phyloP scores from a whole-genome alignment of 2,329 filamentous ascomycete species.

The Drechslera avenae region DNA sequence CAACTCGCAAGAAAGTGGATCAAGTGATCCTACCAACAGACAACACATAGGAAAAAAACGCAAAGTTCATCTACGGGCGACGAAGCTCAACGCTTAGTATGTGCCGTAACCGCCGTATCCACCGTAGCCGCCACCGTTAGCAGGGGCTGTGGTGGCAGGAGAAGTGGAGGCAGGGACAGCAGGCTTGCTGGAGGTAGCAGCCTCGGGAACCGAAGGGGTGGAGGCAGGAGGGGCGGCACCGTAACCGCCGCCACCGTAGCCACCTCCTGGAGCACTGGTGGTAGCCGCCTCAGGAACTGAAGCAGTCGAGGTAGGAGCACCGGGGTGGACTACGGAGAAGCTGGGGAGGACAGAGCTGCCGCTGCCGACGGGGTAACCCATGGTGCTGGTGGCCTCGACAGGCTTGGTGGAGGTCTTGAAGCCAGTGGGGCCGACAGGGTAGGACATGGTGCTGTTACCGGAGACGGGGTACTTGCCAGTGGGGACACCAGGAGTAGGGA shows the following conservation, averaged over 20 bases:
- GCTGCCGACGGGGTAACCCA: constrained; percentile 20
- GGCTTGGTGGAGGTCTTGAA: constrained; percentile 42
- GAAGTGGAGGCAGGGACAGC: constrained; percentile 10
- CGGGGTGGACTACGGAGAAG: constrained; percentile 29
- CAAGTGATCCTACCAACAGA: constrained; percentile 26
- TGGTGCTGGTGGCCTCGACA: constrained; percentile 23
- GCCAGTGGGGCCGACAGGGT: constrained; percentile 36
- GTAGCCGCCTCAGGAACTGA: constrained; percentile 19
- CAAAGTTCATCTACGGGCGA: constrained; percentile 23
- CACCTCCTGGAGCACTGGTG: constrained; percentile 7
- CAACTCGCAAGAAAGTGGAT: constrained; percentile 33
- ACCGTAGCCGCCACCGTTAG: not conserved
- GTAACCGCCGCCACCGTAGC: constrained; percentile 23
- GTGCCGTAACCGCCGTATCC: constrained; percentile 15
- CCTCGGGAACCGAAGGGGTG: constrained; percentile 16
- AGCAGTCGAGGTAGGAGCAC: constrained; percentile 16
- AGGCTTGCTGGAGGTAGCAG: not conserved
- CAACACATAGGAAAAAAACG: constrained; percentile 22
- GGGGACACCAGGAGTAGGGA: constrained; percentile 21
- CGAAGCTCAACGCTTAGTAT: constrained; percentile 23
- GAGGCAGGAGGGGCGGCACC: constrained; percentile 15
- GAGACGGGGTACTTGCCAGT: constrained; percentile 31
- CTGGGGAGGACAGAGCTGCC: constrained; percentile 26
- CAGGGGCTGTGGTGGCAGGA: constrained; percentile 19
- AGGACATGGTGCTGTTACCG: constrained; percentile 36